Conservation (phyloP, 164 flowering plant genomes). For the Magnolia kwangsiensis region DNA sequence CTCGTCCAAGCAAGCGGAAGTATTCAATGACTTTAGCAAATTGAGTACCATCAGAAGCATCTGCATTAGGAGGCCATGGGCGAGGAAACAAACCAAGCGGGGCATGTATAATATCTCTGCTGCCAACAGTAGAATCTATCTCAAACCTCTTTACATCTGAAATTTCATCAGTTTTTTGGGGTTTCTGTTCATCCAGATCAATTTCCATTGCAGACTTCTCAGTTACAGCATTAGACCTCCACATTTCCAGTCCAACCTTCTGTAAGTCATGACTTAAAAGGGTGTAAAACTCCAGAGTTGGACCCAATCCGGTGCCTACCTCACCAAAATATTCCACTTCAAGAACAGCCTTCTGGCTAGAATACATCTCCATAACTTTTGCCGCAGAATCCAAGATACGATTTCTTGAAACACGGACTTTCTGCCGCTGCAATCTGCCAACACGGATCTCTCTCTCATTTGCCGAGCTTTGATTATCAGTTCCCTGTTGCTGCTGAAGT, state of each 20-base stretch:
- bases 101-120: constrained; percentile 51
- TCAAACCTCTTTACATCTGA: constrained; percentile 24
- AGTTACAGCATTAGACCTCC: constrained; percentile 62
- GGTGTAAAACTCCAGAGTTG: constrained; percentile 95
- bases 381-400: constrained; percentile 95
- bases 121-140: constrained; percentile 21
- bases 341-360: constrained; percentile 93
- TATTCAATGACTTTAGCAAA: constrained; percentile 64
- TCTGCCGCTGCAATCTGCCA: constrained; percentile 89
- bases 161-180: constrained; percentile 22
- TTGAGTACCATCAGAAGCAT: constrained; percentile 67
- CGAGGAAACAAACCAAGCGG: constrained; percentile 96
- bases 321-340: constrained; percentile 99
- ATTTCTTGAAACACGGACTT: constrained; percentile 91
- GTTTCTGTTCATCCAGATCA: constrained; percentile 42
- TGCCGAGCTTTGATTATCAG: constrained; percentile 67
- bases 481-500: constrained; percentile 94
- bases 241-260: constrained; percentile 69
- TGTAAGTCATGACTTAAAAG: constrained; percentile 90
- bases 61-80: constrained; percentile 80
- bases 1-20: constrained; percentile 86
- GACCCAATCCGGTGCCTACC: constrained; percentile 98
- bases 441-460: constrained; percentile 89
- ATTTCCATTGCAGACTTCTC: constrained; percentile 57
- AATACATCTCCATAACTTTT: constrained; percentile 98